A percentile compares a stretch with the other conserved stretches of the same genome.
Evolutionary conservation across 164 flowering plant species (phyloP).

Genomic region (Magnolia officinalis): DNA sequence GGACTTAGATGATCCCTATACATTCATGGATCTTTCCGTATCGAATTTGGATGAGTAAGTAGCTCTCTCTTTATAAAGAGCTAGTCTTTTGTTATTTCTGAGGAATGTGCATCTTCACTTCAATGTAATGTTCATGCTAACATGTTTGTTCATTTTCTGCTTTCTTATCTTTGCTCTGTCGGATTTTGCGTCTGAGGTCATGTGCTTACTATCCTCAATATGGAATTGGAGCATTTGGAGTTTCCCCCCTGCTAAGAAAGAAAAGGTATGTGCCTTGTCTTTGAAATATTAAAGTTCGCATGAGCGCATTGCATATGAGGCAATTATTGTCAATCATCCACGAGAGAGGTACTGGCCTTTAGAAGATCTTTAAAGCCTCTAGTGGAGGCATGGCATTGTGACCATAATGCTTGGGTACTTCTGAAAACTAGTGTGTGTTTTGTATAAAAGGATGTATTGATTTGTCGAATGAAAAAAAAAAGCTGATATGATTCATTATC

Average conservation of each 20-base stretch:
- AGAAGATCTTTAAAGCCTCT: not conserved
- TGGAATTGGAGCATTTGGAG: constrained; percentile 90
- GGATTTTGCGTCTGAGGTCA: constrained; percentile 75
- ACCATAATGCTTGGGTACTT: not conserved
- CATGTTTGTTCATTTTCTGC: constrained; percentile 2
- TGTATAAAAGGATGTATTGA: not conserved
- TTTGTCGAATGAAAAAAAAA: not conserved
- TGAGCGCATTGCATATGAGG: not conserved
- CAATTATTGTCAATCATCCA: not conserved
- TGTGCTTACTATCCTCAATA: constrained; percentile 70
- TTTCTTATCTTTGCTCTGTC: constrained; percentile 16
- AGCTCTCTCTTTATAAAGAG: not conserved
- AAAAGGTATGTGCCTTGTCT: constrained; percentile 44
- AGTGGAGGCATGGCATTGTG: not conserved
- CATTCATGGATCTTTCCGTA: constrained; percentile 82
- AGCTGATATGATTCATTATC: not conserved
- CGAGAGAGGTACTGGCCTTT: not conserved
- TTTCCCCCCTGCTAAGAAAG: constrained; percentile 55
- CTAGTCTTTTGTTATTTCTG: not conserved
- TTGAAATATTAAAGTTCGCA: not conserved
- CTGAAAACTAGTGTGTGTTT: not conserved
- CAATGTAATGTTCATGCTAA: constrained; percentile 3
- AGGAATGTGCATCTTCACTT: not conserved
- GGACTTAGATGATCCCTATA: constrained; percentile 79
- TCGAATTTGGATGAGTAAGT: constrained; percentile 86